Evolutionary conservation across 2,329 filamentous ascomycete species (phyloP).

Genomic region (Mycosphaerella arachidis): DNA sequence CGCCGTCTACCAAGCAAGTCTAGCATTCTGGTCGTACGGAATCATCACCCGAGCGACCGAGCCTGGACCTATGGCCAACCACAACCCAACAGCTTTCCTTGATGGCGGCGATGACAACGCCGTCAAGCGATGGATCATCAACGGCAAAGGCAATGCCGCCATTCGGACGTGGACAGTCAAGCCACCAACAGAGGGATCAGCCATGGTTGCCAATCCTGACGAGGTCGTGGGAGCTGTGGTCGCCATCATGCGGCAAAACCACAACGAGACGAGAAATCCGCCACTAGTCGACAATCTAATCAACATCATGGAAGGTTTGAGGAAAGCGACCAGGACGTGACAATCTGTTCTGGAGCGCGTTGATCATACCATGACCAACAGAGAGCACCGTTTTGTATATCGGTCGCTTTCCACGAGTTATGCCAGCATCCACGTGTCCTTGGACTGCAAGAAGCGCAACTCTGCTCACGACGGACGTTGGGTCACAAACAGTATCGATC

Average conservation of each 20-base stretch:
- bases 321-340: slow-evolving; percentile 32
- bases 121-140: slow-evolving; percentile 40
- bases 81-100: slow-evolving; percentile 45
- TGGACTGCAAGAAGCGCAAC: no score
- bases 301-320: slow-evolving; percentile 57
- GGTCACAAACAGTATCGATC: no score
- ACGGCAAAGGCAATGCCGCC: slow-evolving; percentile 32
- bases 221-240: slow-evolving; percentile 57
- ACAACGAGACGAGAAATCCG: slow-evolving; percentile 44
- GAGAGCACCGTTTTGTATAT: background rate
- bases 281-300: slow-evolving; percentile 65
- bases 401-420: background rate
- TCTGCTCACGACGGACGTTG: no score
- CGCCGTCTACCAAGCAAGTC: slow-evolving; percentile 62
- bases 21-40: slow-evolving; percentile 67
- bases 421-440: no score
- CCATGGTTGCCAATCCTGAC: slow-evolving; percentile 51
- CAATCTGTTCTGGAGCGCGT: background rate
- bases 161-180: slow-evolving; percentile 26
- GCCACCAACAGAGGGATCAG: slow-evolving; percentile 13
- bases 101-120: slow-evolving; percentile 53
- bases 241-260: slow-evolving; percentile 52
- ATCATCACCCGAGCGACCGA: slow-evolving; percentile 43
- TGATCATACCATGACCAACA: background rate
- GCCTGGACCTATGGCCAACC: slow-evolving; percentile 38